A percentile compares a stretch with the other conserved stretches of the same genome.
These are phyloP conservation scores for Ceratocystis cubensis DNA, from an alignment of 2,329 filamentous ascomycete species.

Conservation along the genomic window DNA sequence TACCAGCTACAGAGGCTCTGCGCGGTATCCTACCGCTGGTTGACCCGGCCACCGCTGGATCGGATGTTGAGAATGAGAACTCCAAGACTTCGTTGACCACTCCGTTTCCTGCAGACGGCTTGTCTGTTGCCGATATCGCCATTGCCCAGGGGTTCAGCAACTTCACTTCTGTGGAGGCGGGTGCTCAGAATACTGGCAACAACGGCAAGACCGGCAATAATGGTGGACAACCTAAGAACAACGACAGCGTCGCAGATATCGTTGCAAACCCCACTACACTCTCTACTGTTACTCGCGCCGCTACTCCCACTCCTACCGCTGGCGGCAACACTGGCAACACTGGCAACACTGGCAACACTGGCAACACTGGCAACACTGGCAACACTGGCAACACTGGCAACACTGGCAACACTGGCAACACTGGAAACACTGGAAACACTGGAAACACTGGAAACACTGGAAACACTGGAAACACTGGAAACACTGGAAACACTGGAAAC, in stretches of 20 bases:
- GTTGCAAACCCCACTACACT: background rate
- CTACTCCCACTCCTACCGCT: constrained; percentile 14
- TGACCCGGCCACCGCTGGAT: constrained; percentile 48
- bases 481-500: background rate
- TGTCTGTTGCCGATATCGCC: constrained; percentile 54
- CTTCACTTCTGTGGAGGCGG: constrained; percentile 36
- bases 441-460: constrained; percentile 25
- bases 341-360: background rate
- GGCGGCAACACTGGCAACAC: constrained; percentile 21
- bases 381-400: constrained; percentile 16
- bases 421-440: background rate
- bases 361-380: constrained; percentile 25
- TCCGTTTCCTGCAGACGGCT: constrained; percentile 47
- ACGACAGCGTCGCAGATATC: constrained; percentile 17
- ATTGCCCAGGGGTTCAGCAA: constrained; percentile 49
- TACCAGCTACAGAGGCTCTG: constrained; percentile 48
- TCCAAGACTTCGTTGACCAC: constrained; percentile 38
- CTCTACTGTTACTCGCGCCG: constrained; percentile 20
- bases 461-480: constrained; percentile 23
- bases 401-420: constrained; percentile 8
- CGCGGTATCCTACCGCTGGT: constrained; percentile 55
- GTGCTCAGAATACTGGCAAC: constrained; percentile 26
- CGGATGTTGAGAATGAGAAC: constrained; percentile 48
- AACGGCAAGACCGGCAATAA: constrained; percentile 19
- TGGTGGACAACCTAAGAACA: constrained; percentile 23